Conservation (phyloP, 2,329 filamentous ascomycete species). For the Trichoderma sp. region DNA sequence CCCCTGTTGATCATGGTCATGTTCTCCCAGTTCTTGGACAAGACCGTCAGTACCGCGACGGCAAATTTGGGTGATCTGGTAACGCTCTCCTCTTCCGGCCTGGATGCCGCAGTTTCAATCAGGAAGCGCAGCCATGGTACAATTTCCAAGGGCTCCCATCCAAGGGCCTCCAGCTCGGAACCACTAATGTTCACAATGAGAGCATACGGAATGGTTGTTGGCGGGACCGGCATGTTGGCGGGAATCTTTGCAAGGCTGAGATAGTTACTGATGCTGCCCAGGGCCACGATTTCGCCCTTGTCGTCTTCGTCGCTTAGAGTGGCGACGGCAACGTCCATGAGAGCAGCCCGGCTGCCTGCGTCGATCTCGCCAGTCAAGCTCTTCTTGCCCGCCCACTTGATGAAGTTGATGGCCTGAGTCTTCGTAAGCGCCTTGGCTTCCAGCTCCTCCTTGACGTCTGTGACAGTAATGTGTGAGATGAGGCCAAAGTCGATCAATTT, state of each 20-base stretch:
- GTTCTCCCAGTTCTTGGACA: constrained; percentile 92
- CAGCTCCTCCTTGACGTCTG: constrained; percentile 82
- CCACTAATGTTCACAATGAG: constrained; percentile 72
- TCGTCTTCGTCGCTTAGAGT: constrained; percentile 64
- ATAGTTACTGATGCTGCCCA: constrained; percentile 75
- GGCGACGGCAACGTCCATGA: constrained; percentile 81
- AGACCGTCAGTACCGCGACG: constrained; percentile 71
- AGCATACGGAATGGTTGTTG: constrained; percentile 80
- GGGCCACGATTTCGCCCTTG: constrained; percentile 71
- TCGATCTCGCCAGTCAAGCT: constrained; percentile 74
- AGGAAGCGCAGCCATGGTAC: constrained; percentile 84
- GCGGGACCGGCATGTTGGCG: constrained; percentile 76
- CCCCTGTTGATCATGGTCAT: constrained; percentile 67
- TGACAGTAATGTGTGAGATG: constrained; percentile 82
- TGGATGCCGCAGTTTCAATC: constrained; percentile 65
- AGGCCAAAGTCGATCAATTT: constrained; percentile 83
- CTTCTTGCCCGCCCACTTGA: constrained; percentile 80
- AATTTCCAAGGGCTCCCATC: constrained; percentile 83
- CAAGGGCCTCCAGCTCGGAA: constrained; percentile 74
- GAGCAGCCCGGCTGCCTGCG: constrained; percentile 61
- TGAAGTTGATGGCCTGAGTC: constrained; percentile 76
- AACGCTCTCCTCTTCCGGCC: constrained; percentile 66
- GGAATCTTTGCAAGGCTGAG: constrained; percentile 78
- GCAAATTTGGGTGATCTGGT: constrained; percentile 74
- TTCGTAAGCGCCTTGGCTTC: constrained; percentile 79